Percentiles rank a stretch among this genome's conserved stretches.
Conservation (phyloP, 176 grass and related monocot genomes). For the Zoysia pacifica region DNA sequence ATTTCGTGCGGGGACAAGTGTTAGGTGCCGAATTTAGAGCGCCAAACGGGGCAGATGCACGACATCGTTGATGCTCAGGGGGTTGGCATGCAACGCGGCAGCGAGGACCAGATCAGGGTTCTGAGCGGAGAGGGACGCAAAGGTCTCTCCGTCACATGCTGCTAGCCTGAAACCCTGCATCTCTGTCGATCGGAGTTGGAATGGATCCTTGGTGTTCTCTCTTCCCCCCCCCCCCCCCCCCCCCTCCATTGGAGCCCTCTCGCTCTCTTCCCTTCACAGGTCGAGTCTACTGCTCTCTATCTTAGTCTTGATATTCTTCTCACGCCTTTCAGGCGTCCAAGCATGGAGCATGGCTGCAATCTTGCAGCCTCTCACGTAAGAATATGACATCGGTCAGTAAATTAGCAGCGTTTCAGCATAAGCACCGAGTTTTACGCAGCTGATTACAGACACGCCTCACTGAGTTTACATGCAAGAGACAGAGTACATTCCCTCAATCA, state of each 20-base stretch:
- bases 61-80: constrained; percentile 2
- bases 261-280: neutral
- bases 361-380: neutral
- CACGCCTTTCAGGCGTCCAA: neutral
- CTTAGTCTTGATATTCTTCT: neutral
- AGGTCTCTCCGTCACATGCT: neutral
- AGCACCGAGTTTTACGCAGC: neutral
- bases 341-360: neutral
- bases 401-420: neutral
- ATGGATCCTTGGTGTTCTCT: neutral
- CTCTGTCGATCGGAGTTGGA: neutral
- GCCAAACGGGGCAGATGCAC: constrained; percentile 9
- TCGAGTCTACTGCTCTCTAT: neutral
- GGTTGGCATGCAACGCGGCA: neutral
- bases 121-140: neutral
- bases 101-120: neutral
- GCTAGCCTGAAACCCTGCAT: neutral
- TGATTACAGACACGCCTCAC: neutral
- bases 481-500: neutral
- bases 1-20: neutral
- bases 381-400: neutral
- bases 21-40: constrained; percentile 36
- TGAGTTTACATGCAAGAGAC: neutral
- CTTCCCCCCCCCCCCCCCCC: too few species aligned
- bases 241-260: neutral